Evolutionary conservation across 1,284 basidiomycete species (phyloP).

Genomic region (Amylostereum areolatum): DNA sequence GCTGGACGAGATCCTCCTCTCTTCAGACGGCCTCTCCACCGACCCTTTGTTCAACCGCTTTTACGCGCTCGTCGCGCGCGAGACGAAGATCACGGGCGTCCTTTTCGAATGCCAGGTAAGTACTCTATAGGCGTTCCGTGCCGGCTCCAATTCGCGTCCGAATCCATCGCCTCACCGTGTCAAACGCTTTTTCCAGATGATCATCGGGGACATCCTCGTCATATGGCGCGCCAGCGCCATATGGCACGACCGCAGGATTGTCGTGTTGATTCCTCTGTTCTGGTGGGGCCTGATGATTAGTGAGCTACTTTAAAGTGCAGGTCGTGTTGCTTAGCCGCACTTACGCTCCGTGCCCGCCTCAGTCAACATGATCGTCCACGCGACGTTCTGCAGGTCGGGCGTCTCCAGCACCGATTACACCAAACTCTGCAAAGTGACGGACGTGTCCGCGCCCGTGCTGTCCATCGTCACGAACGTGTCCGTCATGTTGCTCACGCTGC

Average conservation of each 20-base stretch:
- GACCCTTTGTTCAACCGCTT: constrained; percentile 10
- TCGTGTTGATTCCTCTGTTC: constrained; percentile 7
- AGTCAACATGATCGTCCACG: constrained; percentile 10
- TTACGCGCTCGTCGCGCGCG: constrained; percentile 9
- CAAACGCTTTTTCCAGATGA: constrained; percentile 6
- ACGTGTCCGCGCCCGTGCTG: constrained; percentile 6
- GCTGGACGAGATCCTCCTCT: constrained; percentile 8
- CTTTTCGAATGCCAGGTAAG: constrained; percentile 9
- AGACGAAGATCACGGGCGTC: constrained; percentile 9
- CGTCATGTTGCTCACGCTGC: constrained; percentile 9
- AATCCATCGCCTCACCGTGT: not conserved
- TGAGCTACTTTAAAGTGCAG: not conserved
- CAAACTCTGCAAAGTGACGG: constrained; percentile 8
- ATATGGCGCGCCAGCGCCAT: constrained; percentile 12
- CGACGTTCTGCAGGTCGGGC: constrained; percentile 8
- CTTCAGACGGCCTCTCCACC: constrained; percentile 1
- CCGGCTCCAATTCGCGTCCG: not conserved
- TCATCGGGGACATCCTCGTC: constrained; percentile 10
- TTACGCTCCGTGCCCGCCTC: not conserved
- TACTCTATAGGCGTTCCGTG: no score
- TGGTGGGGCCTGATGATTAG: constrained; percentile 11
- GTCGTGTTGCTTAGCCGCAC: not conserved
- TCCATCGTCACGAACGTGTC: constrained; percentile 11
- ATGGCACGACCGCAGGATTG: constrained; percentile 8
- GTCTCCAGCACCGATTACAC: constrained; percentile 9